phyloP scores from a whole-genome alignment of 2,329 filamentous ascomycete species.

The Anthostomella pinea region DNA sequence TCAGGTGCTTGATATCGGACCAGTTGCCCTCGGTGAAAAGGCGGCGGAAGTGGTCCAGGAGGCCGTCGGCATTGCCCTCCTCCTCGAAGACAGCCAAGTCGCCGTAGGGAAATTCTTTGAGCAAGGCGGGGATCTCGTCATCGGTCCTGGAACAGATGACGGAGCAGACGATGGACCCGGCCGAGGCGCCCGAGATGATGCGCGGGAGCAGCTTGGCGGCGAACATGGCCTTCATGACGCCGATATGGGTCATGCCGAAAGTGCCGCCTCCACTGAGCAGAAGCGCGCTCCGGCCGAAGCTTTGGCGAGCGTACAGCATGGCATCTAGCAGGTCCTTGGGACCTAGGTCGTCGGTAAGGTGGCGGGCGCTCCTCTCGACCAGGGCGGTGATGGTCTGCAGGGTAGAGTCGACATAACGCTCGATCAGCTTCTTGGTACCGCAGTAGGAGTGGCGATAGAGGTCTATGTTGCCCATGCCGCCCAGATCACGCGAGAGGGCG shows the following conservation, averaged over 20 bases:
- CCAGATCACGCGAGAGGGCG: conserved; percentile 74
- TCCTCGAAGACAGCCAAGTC: conserved; percentile 78
- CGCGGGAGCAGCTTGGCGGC: conserved; percentile 73
- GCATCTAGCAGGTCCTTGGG: conserved; percentile 62
- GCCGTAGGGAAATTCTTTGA: conserved; percentile 72
- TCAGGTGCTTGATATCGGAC: conserved; percentile 80
- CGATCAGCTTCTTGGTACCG: conserved; percentile 84
- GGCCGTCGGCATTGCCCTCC: conserved; percentile 53
- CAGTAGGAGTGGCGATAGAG: conserved; percentile 82
- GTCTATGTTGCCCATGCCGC: conserved; percentile 78
- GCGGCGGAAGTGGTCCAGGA: conserved; percentile 67
- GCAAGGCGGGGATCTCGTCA: conserved; percentile 68
- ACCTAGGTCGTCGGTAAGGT: conserved; percentile 53
- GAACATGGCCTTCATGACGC: conserved; percentile 78
- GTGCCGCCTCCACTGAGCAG: conserved; percentile 83
- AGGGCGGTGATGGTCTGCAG: conserved; percentile 70
- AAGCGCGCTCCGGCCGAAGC: conserved; percentile 80
- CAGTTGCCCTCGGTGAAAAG: conserved; percentile 79
- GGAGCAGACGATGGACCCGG: conserved; percentile 80
- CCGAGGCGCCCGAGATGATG: conserved; percentile 84
- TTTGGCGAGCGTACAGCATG: conserved; percentile 69
- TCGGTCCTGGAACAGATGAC: conserved; percentile 77
- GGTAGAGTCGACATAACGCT: conserved; percentile 80
- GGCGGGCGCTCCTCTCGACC: conserved; percentile 55
- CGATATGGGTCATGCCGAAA: conserved; percentile 89